A percentile compares a stretch with the other conserved stretches of the same genome.
Conservation (phyloP, 129 eudicot genomes). For the Mikania micrantha region DNA sequence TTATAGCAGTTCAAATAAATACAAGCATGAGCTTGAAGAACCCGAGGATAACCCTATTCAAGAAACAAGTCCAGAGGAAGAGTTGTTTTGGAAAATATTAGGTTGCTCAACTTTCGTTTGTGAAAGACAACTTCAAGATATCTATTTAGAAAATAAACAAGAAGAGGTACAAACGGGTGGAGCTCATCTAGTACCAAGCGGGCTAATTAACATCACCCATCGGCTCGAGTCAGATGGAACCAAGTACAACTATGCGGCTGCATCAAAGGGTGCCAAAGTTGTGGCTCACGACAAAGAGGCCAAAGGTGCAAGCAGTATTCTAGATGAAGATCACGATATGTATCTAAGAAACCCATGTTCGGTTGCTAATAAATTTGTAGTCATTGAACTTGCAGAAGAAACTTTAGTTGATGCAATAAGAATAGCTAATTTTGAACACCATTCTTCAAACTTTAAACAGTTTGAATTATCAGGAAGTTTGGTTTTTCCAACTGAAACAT, state of each 20-base stretch:
- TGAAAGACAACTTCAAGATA: slow-evolving; percentile 28
- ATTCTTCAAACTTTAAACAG: slow-evolving; percentile 81
- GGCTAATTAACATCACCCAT: slow-evolving; percentile 66
- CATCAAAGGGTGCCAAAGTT: slow-evolving; percentile 82
- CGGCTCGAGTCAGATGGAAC: slow-evolving; percentile 96
- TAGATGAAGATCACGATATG: slow-evolving; percentile 78
- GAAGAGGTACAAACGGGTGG: slow-evolving; percentile 30
- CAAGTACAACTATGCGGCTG: slow-evolving; percentile 77
- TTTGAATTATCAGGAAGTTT: slow-evolving; percentile 79
- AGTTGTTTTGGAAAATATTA: slow-evolving; percentile 35
- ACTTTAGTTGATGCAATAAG: slow-evolving; percentile 73
- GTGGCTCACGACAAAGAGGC: slow-evolving; percentile 90
- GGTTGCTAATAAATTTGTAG: slow-evolving; percentile 63
- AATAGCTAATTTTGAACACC: slow-evolving; percentile 82
- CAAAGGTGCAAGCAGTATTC: slow-evolving; percentile 72
- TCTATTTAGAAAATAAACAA: slow-evolving; percentile 14
- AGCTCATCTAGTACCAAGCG: slow-evolving; percentile 27
- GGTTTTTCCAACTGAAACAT: slow-evolving; percentile 69
- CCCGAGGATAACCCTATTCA: slow-evolving; percentile 17
- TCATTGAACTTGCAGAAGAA: slow-evolving; percentile 84
- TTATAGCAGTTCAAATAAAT: slow-evolving; percentile 18
- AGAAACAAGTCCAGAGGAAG: slow-evolving; percentile 30
- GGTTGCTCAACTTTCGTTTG: slow-evolving; percentile 39
- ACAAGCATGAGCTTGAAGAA: slow-evolving; percentile 9
- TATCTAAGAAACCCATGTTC: slow-evolving; percentile 94